Percentiles rank a stretch among this genome's conserved stretches.
phyloP scores from a whole-genome alignment of 768 basidiomycete species.

The Mycena vulgaris region DNA sequence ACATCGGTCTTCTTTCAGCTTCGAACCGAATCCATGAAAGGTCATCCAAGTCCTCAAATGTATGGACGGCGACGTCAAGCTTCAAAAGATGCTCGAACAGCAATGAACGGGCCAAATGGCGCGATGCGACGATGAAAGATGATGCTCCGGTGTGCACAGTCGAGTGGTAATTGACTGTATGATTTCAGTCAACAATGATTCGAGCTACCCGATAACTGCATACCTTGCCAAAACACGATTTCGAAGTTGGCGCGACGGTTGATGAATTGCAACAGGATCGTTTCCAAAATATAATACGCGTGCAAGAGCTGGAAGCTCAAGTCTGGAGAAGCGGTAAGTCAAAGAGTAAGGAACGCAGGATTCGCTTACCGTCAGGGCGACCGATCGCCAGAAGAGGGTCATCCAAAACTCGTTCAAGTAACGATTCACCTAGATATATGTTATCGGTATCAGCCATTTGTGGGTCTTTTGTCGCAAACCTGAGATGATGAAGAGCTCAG shows the following conservation, averaged over 20 bases:
- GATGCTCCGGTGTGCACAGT: slow-evolving; percentile 56
- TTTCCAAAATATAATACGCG: slow-evolving; percentile 69
- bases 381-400: slow-evolving; percentile 75
- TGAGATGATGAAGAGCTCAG: slow-evolving; percentile 73
- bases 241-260: slow-evolving; percentile 71
- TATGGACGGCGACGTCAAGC: slow-evolving; percentile 58
- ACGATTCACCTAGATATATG: slow-evolving; percentile 68
- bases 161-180: slow-evolving; percentile 60
- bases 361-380: slow-evolving; percentile 56
- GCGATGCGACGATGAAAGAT: slow-evolving; percentile 58
- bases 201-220: slow-evolving; percentile 14
- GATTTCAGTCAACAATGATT: background rate
- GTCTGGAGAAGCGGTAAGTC: slow-evolving; percentile 51
- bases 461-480: slow-evolving; percentile 14
- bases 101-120: slow-evolving; percentile 66
- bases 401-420: slow-evolving; percentile 71
- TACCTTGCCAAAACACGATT: slow-evolving; percentile 75
- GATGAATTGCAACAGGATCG: slow-evolving; percentile 63
- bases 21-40: slow-evolving; percentile 65
- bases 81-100: slow-evolving; percentile 66
- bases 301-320: slow-evolving; percentile 75
- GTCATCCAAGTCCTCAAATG: slow-evolving; percentile 64
- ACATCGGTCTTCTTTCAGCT: slow-evolving; percentile 70
- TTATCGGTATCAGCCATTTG: slow-evolving; percentile 24
- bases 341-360: background rate